phyloP scores from a whole-genome alignment of 768 basidiomycete genomes.

The Leucogyrophana mollusca region DNA sequence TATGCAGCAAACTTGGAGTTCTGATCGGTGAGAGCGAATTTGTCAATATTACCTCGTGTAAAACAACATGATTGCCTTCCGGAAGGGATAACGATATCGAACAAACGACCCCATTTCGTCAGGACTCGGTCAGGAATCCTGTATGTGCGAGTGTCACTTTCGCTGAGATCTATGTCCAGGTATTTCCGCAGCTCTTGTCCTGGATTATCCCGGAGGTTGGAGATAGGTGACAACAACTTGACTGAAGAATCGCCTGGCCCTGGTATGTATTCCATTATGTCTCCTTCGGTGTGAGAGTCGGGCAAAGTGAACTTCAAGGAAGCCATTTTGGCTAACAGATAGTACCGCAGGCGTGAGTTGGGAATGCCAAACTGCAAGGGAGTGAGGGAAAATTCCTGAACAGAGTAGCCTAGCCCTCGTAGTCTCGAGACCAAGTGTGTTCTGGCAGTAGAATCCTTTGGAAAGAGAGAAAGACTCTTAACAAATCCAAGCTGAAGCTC shows the following conservation, averaged over 20 bases:
- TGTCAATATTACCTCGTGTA: conserved; percentile 61
- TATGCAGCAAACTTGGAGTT: conserved; percentile 21
- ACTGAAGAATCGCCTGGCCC: conserved; percentile 32
- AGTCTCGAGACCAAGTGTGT: conserved; percentile 52
- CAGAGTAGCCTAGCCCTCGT: conserved; percentile 51
- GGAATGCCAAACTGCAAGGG: conserved; percentile 80
- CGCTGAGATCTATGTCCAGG: conserved; percentile 9
- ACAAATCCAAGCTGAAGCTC: too few relatives aligned
- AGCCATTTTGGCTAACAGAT: conserved; percentile 62
- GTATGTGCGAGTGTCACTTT: conserved; percentile 22
- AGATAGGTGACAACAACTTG: neutral
- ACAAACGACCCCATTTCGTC: conserved; percentile 73
- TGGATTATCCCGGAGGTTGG: neutral
- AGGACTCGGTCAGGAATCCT: conserved; percentile 62
- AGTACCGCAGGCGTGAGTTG: conserved; percentile 80
- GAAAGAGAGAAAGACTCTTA: conserved; percentile 6
- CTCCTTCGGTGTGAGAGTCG: conserved; percentile 12
- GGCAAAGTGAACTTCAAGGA: conserved; percentile 38
- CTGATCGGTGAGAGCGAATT: neutral
- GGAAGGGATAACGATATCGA: conserved; percentile 75
- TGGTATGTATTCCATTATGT: conserved; percentile 56
- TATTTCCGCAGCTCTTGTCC: conserved; percentile 9
- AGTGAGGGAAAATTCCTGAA: conserved; percentile 63
- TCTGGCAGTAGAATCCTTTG: conserved; percentile 65
- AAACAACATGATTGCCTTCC: conserved; percentile 72